phyloP scores from a whole-genome alignment of 2,329 filamentous ascomycete genomes.

The Trichoderma endophyticum region DNA sequence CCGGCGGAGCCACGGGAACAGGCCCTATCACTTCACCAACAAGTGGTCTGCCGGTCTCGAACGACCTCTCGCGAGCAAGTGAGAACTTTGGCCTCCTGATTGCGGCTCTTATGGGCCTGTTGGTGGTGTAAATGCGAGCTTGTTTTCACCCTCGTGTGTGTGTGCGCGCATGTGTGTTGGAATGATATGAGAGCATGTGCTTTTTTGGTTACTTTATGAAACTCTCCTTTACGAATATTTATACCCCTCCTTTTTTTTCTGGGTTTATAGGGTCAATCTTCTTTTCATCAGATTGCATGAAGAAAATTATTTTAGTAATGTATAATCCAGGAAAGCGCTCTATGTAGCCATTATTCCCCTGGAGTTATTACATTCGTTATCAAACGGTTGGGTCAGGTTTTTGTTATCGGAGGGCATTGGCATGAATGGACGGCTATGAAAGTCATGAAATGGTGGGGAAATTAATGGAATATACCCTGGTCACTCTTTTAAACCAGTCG shows the following conservation, averaged over 20 bases:
- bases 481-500: not conserved
- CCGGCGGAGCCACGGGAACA: not conserved
- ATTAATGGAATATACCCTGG: not conserved
- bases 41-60: not conserved
- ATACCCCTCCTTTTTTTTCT: not conserved
- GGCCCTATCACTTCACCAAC: not conserved
- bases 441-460: not conserved
- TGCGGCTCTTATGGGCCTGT: not conserved
- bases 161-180: not conserved
- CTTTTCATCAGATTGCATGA: not conserved
- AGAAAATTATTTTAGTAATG: not conserved
- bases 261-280: not conserved
- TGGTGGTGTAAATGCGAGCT: not conserved
- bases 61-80: not conserved
- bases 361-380: not conserved
- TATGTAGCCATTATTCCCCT: not conserved
- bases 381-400: not conserved
- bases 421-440: not conserved
- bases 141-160: not conserved
- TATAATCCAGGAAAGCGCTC: constrained; percentile 1
- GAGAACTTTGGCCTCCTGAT: constrained; percentile 7
- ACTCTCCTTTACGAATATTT: constrained; percentile 15
- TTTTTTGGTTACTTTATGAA: constrained; percentile 3
- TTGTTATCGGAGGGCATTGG: not conserved
- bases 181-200: not conserved